Conservation (phyloP, 2,329 filamentous ascomycete species). For the Periconia sp. region DNA sequence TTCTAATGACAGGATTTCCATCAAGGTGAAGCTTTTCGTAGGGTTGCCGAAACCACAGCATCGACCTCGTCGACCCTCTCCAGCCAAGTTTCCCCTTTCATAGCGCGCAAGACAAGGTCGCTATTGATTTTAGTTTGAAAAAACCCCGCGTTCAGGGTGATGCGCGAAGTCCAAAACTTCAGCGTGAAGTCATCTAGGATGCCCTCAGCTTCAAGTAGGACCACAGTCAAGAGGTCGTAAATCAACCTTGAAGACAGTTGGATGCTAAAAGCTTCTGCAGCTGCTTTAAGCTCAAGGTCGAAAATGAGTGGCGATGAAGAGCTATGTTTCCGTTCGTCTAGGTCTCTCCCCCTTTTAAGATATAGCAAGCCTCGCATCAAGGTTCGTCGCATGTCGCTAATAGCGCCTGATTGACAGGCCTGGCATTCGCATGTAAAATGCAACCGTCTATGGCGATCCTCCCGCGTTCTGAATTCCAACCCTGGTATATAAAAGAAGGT, state of each 20-base stretch:
- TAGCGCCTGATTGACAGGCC: constrained; percentile 1
- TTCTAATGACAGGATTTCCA: too few species aligned
- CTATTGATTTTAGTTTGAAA: too few species aligned
- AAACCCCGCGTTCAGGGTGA: too few species aligned
- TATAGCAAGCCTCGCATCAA: not conserved
- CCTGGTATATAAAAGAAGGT: constrained; percentile 10
- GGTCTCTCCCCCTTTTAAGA: not conserved
- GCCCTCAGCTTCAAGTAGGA: constrained; percentile 7
- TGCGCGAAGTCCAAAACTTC: too few species aligned
- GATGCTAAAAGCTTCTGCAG: not conserved
- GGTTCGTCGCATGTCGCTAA: constrained; percentile 14
- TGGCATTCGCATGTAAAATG: constrained; percentile 1
- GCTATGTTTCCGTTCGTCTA: not conserved
- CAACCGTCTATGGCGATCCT: constrained; percentile 2
- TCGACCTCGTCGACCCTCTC: too few species aligned
- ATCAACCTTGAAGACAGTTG: not conserved
- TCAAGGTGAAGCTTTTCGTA: too few species aligned
- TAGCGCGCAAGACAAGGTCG: too few species aligned
- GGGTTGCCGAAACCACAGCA: too few species aligned
- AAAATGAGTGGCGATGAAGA: not conserved
- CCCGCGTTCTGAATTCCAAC: constrained; percentile 10
- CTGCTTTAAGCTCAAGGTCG: not conserved
- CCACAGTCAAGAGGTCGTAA: constrained; percentile 8
- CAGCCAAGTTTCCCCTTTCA: too few species aligned
- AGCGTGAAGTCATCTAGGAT: constrained; percentile 7